Base-by-base conservation (phyloP, 306 rosid genomes). In the Dryas drummondii region DNA sequence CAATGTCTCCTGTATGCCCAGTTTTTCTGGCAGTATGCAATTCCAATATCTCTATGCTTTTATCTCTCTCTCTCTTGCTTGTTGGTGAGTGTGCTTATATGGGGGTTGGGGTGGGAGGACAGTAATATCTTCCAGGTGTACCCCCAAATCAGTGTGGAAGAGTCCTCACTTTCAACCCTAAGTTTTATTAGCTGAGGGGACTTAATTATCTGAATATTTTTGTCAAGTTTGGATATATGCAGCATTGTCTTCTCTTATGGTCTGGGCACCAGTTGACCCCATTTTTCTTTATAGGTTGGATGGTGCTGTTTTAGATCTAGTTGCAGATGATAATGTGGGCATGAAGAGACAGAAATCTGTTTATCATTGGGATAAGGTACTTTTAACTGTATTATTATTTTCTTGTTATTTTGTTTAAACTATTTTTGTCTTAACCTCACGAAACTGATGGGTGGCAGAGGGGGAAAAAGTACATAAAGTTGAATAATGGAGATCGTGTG, bases 321-420 rank as follows among this genome's bases (percentile, higher is more conserved):
- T 90, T 26, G 97, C 94, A 32, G 98, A 94, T 86, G 97, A 94
- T 77, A 76, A 89, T 76, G 7, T 86, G 66, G 91, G 94, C 84
- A 90, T 94, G 84, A 50, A 84, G 93, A 94, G 84, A 83, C 96
- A 91, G 64, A 90, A 91, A 82, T 91, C 98, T 47, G 85, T 79
- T 7, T 91, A 73, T 84, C 98, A 91, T 82, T 94, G 98, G 98
- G 98, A 91, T 70, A 94, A 87, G 97, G 98, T 91, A 77, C 66
- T 57, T 46, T 56, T 55, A 58, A 53, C 68, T 9, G 19, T 79
- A 79, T 58, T 22, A 12, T 61, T 70, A 40, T 32, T 49, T 57
- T 59, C 4, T 40, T 51, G 26, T 48, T 4, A 56, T 76, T 27
- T 61, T 54, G 6, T 68, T 8, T 60, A 64, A 73, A 62, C 41